phyloP scores from a whole-genome alignment of 1,284 basidiomycete species.

The Austroboletus niveus region DNA sequence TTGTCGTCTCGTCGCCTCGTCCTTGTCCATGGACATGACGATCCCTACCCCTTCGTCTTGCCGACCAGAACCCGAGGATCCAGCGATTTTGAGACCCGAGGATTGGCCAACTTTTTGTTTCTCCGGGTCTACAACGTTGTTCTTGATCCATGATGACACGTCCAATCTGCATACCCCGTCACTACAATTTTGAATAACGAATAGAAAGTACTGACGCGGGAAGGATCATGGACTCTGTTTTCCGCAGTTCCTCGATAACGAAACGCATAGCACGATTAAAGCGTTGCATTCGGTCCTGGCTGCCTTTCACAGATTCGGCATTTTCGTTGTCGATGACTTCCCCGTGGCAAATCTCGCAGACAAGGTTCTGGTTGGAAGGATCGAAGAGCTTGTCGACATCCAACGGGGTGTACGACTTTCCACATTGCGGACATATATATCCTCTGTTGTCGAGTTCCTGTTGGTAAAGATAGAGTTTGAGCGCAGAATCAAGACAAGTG shows the following conservation, averaged over 20 bases:
- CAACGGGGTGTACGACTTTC: slow-evolving; percentile 80
- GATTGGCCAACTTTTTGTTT: slow-evolving; percentile 52
- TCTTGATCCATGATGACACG: slow-evolving; percentile 75
- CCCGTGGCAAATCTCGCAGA: slow-evolving; percentile 75
- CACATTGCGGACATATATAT: slow-evolving; percentile 91
- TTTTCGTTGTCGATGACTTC: slow-evolving; percentile 93
- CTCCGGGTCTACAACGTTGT: slow-evolving; percentile 58
- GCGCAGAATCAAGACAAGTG: neutral
- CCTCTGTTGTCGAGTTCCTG: slow-evolving; percentile 95
- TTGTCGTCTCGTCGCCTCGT: slow-evolving; percentile 63
- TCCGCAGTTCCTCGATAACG: slow-evolving; percentile 83
- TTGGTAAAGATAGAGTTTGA: slow-evolving; percentile 6
- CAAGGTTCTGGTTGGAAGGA: slow-evolving; percentile 56
- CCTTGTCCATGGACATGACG: slow-evolving; percentile 79
- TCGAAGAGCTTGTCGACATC: slow-evolving; percentile 86
- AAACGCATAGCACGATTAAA: slow-evolving; percentile 92
- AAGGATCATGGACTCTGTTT: slow-evolving; percentile 84
- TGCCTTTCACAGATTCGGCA: slow-evolving; percentile 78
- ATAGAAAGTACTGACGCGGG: slow-evolving; percentile 55
- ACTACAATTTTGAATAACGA: neutral
- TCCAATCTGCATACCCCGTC: slow-evolving; percentile 61
- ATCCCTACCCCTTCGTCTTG: slow-evolving; percentile 77
- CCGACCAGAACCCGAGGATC: slow-evolving; percentile 56
- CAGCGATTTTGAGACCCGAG: slow-evolving; percentile 66
- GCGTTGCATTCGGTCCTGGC: slow-evolving; percentile 92